Evolutionary conservation across 2,329 filamentous ascomycete species (phyloP), one percentile per base, ranked within the genome.

Genomic region (Hymenoscyphus scutula): DNA sequence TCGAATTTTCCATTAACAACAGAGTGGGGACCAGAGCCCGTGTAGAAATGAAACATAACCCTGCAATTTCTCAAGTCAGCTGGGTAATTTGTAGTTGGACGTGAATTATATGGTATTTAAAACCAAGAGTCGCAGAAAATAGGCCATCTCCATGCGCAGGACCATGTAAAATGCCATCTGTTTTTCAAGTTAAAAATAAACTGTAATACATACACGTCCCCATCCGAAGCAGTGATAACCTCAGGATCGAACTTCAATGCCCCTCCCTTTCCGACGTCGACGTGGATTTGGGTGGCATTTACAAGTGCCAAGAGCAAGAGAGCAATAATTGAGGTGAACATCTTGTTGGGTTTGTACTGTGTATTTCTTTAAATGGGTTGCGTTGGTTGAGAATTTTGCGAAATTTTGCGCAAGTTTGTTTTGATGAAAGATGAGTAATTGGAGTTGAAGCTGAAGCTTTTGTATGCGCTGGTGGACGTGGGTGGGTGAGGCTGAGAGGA

Each of bases 21-120:
- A 48, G 77, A 77, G 76, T 84, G 82, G 74, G 82, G 82, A 63
- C 68, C 74, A 8, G 80, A 77, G 62, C 78, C 78, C 74, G 78
- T 84, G 70, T 81, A 81, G 76, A 80, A 85, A 74, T 67, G 67
- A 64, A 69, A 71, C 58, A 60, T 48, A 13, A 70, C 32, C 6
- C 69, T 70, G 34, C 37, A 15, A 10, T 53, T 29, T 17, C 10
- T 6, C 41, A 17, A 51, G 84, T 80, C 63, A 54, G 53, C 53
- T 30, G n/a, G 4, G 1, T 17, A 32, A 23, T 6, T 54, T n/a
- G 15, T 19, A n/a, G 6, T 29, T 29, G 27, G 32, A 54, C 13
- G 25, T 8, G 53, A 54, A 54, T 83, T 71, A n/a, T 81, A 60
- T 65, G 82, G 80, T 15, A n/a, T 34, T 8, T 10, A 3, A 23